A percentile compares a stretch with the other conserved stretches of the same genome.
Evolutionary conservation across 2,329 filamentous ascomycete genomes (phyloP).

Genomic region (Mollisia scopiformis): DNA sequence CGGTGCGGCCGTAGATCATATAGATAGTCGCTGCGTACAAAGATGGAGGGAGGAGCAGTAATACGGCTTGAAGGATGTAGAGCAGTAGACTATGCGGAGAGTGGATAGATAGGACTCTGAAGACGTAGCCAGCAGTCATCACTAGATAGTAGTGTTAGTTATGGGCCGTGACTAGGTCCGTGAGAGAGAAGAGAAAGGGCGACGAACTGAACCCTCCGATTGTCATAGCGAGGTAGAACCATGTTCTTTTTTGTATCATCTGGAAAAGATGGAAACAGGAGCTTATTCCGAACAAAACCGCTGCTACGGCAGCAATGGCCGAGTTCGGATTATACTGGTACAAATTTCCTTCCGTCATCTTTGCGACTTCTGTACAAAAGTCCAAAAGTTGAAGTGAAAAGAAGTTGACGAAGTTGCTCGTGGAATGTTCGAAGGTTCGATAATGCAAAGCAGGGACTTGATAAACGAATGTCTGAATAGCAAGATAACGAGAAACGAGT

Average conservation of each 20-base stretch:
- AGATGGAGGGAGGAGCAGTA: conserved; percentile 36
- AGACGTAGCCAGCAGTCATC: conserved; percentile 28
- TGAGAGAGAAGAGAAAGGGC: background rate
- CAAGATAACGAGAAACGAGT: no score
- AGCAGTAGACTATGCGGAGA: conserved; percentile 37
- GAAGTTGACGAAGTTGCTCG: no score
- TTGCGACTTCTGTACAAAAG: background rate
- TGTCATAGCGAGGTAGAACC: conserved; percentile 22
- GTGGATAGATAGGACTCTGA: conserved; percentile 23
- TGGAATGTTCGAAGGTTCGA: background rate
- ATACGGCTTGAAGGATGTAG: conserved; percentile 29
- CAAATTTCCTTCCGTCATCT: background rate
- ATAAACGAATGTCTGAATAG: no score
- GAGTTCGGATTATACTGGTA: conserved; percentile 19
- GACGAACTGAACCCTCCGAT: conserved; percentile 20
- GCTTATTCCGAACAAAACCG: conserved; percentile 19
- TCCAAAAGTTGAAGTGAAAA: no score
- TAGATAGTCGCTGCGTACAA: conserved; percentile 37
- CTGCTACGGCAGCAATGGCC: conserved; percentile 7
- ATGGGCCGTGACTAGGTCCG: background rate
- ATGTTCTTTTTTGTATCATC: conserved; percentile 23
- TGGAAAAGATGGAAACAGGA: conserved; percentile 15
- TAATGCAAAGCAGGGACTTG: background rate
- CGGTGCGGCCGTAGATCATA: conserved; percentile 35
- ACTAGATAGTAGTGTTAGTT: conserved; percentile 15